Percentiles rank a stretch among this genome's conserved stretches.
These are phyloP conservation scores for Nakaseomyces sp. DNA, from an alignment of 1,139 yeast genomes.

Conservation along the genomic window DNA sequence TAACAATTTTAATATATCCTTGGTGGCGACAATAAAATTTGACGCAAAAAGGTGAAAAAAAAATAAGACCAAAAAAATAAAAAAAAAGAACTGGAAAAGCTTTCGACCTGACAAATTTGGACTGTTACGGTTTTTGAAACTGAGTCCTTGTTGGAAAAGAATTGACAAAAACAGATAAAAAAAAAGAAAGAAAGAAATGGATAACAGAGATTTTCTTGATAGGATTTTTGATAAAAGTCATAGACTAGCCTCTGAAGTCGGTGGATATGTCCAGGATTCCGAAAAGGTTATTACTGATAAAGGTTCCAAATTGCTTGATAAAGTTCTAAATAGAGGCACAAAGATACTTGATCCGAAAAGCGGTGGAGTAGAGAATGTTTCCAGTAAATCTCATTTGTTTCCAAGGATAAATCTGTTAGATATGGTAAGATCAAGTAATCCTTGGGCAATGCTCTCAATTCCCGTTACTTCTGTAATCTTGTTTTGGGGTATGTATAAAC, in stretches of 20 bases:
- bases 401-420: not conserved
- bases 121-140: no score
- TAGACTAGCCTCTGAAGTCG: conserved; percentile 4
- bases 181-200: no score
- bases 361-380: no score
- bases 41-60: not conserved
- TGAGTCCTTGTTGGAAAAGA: no score
- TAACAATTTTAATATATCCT: not conserved
- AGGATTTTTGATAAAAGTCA: conserved; percentile 9
- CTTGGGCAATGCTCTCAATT: conserved; percentile 1
- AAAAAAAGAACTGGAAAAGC: no score
- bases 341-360: not conserved
- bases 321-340: not conserved
- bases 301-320: not conserved
- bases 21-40: not conserved
- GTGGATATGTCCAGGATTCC: conserved; percentile 3
- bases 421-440: not conserved
- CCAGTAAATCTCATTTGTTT: not conserved
- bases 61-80: not conserved
- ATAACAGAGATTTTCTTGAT: conserved; percentile 10
- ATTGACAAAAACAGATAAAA: no score
- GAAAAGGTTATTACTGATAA: conserved; percentile 3
- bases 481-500: conserved; percentile 13
- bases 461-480: conserved; percentile 16
- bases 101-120: no score